Evolutionary conservation across 345 rosid genomes (phyloP), one percentile per base, ranked within the genome.

Genomic region (Conringia planisiliqua): DNA sequence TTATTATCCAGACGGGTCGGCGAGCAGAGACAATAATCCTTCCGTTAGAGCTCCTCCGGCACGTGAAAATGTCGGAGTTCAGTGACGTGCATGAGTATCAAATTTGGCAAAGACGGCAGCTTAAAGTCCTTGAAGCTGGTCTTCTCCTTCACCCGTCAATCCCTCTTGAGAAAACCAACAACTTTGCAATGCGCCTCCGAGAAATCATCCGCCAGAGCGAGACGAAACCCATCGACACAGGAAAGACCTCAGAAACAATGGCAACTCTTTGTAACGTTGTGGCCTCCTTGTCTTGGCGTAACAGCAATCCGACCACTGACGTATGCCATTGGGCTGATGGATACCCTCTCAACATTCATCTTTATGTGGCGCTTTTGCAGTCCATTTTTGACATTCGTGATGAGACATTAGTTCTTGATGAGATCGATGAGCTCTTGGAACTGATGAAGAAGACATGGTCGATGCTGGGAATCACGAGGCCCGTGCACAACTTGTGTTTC

Each of bases 281-380:
- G 8, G 85, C 83, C 16, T 85, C 98, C 10, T 77, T 93, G 10
- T 63, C 92, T 0, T 88, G 93, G 80, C 78, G 97, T 14, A 83
- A 84, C 72, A 12, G 76, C 40, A 70, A 43, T 13, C 90, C 83
- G 10, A 61, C 76, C 3, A 79, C 85, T 2, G 90, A 87, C 11
- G 78, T 80, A 6, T 94, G 93, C 63, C 97, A 91, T 64, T 94
- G 97, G 98, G 97, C 95, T 0, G 95, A 94, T 26, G 97, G 98
- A 3, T 94, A 75, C 58, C 96, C 98, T 10, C 83, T 94, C 26
- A 94, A 91, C 59, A 59, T 94, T 2, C 86, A 85, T 80, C 73
- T 91, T 6, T 91, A 94, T 58, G 66, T 77, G 12, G 61, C 86
- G 1, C 87, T 94, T 43, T 89, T 94, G n/a, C 89, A 83, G 43